Percentiles rank a stretch among this genome's conserved stretches.
Evolutionary conservation across 352 stramenopile genomes (phyloP).

Genomic region (Phytophthora constricta): DNA sequence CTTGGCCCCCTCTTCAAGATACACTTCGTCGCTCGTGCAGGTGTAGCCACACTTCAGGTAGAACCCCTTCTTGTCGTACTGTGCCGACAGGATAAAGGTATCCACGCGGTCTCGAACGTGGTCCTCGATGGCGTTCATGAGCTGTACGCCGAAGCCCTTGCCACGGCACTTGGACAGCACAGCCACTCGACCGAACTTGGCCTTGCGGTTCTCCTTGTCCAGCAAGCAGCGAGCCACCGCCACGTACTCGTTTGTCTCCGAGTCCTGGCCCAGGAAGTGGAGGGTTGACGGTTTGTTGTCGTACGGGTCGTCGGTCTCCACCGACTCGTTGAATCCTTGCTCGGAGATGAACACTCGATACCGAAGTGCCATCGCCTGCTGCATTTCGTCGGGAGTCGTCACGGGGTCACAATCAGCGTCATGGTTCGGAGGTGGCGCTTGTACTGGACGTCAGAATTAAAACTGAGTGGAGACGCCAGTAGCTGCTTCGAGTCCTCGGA

Average conservation of each 20-base stretch:
- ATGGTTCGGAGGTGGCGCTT: conserved; percentile 18
- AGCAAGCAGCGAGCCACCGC: conserved; percentile 60
- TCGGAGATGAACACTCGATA: conserved; percentile 68
- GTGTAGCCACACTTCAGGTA: conserved; percentile 76
- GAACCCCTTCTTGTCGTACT: conserved; percentile 65
- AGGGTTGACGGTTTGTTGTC: conserved; percentile 56
- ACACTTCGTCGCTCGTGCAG: conserved; percentile 54
- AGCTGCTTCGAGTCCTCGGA: neutral
- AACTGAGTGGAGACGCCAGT: conserved; percentile 11
- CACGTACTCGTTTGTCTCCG: conserved; percentile 65
- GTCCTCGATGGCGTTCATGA: conserved; percentile 67
- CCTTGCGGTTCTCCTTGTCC: conserved; percentile 46
- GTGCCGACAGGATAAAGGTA: conserved; percentile 55
- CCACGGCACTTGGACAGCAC: conserved; percentile 67
- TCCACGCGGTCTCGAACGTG: conserved; percentile 48
- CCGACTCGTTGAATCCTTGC: conserved; percentile 47
- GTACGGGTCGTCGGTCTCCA: conserved; percentile 53
- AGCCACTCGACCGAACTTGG: conserved; percentile 67
- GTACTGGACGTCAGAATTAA: conserved; percentile 3
- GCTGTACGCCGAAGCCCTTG: conserved; percentile 54
- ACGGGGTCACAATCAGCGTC: conserved; percentile 50
- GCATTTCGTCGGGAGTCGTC: conserved; percentile 48
- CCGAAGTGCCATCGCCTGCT: conserved; percentile 53
- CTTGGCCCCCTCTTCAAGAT: conserved; percentile 56
- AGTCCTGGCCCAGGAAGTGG: conserved; percentile 68